Evolutionary conservation across 2,329 filamentous ascomycete species (phyloP).

Genomic region (Ceratocystis albifundus): DNA sequence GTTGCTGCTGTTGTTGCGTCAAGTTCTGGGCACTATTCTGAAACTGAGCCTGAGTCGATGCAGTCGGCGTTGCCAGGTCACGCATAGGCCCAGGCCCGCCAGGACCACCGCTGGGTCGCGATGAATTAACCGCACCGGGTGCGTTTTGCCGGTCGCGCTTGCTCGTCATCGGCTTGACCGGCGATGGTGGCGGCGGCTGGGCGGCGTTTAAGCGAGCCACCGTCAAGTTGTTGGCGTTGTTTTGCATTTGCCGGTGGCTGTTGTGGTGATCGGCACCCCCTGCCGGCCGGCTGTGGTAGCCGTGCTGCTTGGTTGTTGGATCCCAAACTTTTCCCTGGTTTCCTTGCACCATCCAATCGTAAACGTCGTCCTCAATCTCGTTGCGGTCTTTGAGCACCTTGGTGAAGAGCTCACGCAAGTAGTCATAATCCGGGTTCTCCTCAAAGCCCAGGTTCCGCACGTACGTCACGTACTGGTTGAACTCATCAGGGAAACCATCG

Average conservation of each 20-base stretch:
- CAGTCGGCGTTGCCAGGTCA: slow-evolving; percentile 72
- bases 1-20: slow-evolving; percentile 41
- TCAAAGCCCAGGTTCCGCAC: slow-evolving; percentile 97
- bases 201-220: slow-evolving; percentile 86
- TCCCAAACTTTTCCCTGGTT: slow-evolving; percentile 77
- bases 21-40: slow-evolving; percentile 90
- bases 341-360: slow-evolving; percentile 97
- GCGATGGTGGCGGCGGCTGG: slow-evolving; percentile 78
- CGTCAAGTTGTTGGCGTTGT: slow-evolving; percentile 55
- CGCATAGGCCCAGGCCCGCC: slow-evolving; percentile 48
- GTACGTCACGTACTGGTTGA: slow-evolving; percentile 94
- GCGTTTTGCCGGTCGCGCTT: slow-evolving; percentile 65
- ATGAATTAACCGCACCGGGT: slow-evolving; percentile 58
- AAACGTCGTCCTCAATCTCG: slow-evolving; percentile 93
- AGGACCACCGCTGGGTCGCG: slow-evolving; percentile 44
- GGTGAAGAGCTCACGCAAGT: slow-evolving; percentile 90
- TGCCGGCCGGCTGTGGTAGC: slow-evolving; percentile 31
- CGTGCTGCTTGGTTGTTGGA: slow-evolving; percentile 52
- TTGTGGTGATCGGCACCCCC: slow-evolving; percentile 49
- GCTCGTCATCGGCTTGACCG: slow-evolving; percentile 70
- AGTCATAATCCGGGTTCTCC: slow-evolving; percentile 96
- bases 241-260: slow-evolving; percentile 66
- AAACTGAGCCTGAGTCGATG: slow-evolving; percentile 90
- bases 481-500: slow-evolving; percentile 91
- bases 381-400: slow-evolving; percentile 89